Evolutionary conservation across 306 rosid genomes (phyloP), one percentile per base, ranked within the genome.

Genomic region (Heteromeles arbutifolia): DNA sequence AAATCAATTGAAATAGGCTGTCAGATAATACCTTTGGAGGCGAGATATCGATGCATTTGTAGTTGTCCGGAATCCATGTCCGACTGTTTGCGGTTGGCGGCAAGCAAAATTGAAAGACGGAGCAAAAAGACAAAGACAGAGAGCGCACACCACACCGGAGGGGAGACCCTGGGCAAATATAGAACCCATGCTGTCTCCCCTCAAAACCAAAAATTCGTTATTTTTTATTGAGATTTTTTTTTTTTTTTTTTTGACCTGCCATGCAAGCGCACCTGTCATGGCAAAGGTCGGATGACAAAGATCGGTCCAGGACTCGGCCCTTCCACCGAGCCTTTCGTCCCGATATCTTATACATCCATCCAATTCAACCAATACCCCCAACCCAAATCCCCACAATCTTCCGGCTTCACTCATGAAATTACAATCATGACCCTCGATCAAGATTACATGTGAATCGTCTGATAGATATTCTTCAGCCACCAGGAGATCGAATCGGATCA

Each of bases 251-350:
- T 86, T 45, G 97, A 88, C 97, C 96, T 78, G 96, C 96, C 93
- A 92, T 73, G 93, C 97, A 90, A 92, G 96, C 97, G 90, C 97
- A 92, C 97, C 96, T 78, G 89, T 8, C 97, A 90, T 90, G 97
- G 96, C 97, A 92, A 92, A 92, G 93, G 97, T 82, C 96, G 86
- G 91, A 90, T 83, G 88, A 90, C 88, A 90, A 82, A 84, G 86
- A 88, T 73, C 73, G 25, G 19, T 75, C 21, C 50, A 65, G 31
- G 56, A 52, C 74, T 62, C 76, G 0, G 43, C 80, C 29, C 67
- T 32, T 25, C 69, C 57, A 13, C 62, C 9, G 11, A 58, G 41
- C n/a, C 67, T 1, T 26, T 44, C 34, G 24, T 18, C 28, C 74
- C 59, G 26, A 64, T 18, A 43, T 57, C 84, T 76, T 70, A 50